Conservation (phyloP, 306 rosid species). For the Myrica gale region DNA sequence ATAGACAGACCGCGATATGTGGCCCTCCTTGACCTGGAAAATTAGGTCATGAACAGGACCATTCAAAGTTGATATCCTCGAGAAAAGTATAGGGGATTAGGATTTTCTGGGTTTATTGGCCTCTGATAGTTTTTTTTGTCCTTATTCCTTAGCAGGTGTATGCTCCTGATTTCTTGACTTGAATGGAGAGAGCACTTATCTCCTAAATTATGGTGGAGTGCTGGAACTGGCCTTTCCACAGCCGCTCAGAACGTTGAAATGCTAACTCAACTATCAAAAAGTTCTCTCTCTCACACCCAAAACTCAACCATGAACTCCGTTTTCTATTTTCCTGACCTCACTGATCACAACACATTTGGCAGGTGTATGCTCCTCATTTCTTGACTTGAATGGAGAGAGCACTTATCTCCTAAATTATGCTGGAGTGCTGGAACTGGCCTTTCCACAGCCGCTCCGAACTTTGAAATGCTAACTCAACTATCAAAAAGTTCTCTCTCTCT, state of each 20-base stretch:
- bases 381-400: conserved; percentile 29
- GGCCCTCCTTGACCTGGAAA: not conserved
- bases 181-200: conserved; percentile 40
- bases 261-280: conserved; percentile 36
- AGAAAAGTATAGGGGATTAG: too few species aligned
- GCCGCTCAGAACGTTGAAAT: conserved; percentile 30
- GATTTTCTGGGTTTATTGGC: too few species aligned
- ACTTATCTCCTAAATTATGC: conserved; percentile 24
- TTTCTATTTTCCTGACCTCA: too few species aligned
- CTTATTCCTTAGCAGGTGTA: not conserved
- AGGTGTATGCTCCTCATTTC: not conserved
- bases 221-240: conserved; percentile 5
- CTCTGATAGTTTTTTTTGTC: too few species aligned
- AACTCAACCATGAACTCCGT: too few species aligned
- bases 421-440: not conserved
- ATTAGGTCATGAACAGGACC: conserved; percentile 37
- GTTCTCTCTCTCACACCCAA: too few species aligned
- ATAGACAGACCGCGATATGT: not conserved
- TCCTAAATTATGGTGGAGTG: not conserved
- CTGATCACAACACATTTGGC: too few species aligned
- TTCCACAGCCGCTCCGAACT: conserved; percentile 23
- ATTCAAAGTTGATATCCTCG: not conserved
- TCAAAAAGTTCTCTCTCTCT: conserved; percentile 1
- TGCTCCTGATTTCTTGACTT: not conserved
- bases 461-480: conserved; percentile 38